Conservation (phyloP, 1,284 basidiomycete species). For the Heterobasidion occidentale region DNA sequence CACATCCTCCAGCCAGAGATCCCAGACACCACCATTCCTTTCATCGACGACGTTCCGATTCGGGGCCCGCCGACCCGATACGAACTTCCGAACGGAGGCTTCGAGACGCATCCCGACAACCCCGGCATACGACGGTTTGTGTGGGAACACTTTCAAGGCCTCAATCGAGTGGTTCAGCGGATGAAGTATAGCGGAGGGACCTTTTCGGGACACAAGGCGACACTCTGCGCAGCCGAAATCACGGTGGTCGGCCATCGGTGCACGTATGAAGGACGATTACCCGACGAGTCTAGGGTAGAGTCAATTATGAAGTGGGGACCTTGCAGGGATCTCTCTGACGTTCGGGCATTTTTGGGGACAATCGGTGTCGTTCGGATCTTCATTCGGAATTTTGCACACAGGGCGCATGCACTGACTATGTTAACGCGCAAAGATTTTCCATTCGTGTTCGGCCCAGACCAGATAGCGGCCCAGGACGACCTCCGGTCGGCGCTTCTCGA, state of each 20-base stretch:
- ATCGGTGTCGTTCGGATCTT: constrained; percentile 14
- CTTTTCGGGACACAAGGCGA: constrained; percentile 15
- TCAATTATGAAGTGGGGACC: constrained; percentile 17
- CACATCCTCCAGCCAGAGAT: constrained; percentile 26
- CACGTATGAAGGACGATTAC: constrained; percentile 15
- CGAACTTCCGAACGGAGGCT: constrained; percentile 10
- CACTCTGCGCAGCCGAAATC: constrained; percentile 11
- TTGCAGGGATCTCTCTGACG: background rate
- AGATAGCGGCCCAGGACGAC: constrained; percentile 9
- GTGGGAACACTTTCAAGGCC: constrained; percentile 20
- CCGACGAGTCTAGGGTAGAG: constrained; percentile 5
- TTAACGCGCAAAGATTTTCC: constrained; percentile 9
- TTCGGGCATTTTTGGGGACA: constrained; percentile 5
- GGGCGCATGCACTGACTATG: constrained; percentile 7
- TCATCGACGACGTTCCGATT: constrained; percentile 21
- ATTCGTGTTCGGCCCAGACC: constrained; percentile 13
- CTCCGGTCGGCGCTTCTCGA: constrained; percentile 14
- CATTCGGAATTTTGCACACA: constrained; percentile 13
- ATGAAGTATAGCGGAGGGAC: constrained; percentile 18
- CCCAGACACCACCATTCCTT: constrained; percentile 22
- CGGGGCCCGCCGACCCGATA: constrained; percentile 15
- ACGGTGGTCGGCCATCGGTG: constrained; percentile 21
- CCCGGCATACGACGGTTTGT: constrained; percentile 24
- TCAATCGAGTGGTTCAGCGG: constrained; percentile 22
- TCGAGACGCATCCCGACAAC: constrained; percentile 21